Evolutionary conservation across 1,139 yeast genomes (phyloP), one percentile per base, ranked within the genome.

Genomic region (Lodderomyces parapsilosis): DNA sequence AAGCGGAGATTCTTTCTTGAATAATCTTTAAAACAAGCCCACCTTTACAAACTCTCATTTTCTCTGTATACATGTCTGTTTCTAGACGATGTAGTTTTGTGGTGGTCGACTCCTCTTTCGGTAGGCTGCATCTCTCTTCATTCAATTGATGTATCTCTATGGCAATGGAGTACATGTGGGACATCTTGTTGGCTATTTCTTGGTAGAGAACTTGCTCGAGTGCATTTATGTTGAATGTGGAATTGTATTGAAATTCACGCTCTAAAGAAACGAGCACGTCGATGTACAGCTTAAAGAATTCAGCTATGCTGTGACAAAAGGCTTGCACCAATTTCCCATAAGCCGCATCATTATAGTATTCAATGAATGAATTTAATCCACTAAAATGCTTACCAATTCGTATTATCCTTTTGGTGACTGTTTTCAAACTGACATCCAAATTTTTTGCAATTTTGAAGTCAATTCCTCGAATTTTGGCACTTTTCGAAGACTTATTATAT

Each of bases 241-340:
- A 51, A 51, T 80, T 76, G 28, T 58, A 58, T 33, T 69, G 65
- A 59, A 79, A 81, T 40, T 78, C 77, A 14, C 65, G 60, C 52
- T 86, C 94, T 18, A 86, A 59, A 8, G 68, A 64, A 6, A 78
- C 68, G 2, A 86, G 59, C 14, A 78, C 54, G 24, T 68, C 51
- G 51, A 81, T 83, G 48, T 77, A 80, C 20, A 56, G 55, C 25
- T 65, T 60, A 43, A 86, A 59, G 45, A 81, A 71, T 11, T 65
- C 62, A 30, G 81, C 62, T 3, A 90, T 68, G 38, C 80, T 79
- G 42, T 67, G 73, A 49, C 95, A 86, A 23, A 93, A 65, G 4
- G 86, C 76, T 53, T 91, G 96, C 41, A 86, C 74, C 1, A 87
- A 84, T 42, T 77, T 75, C 0, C 99, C 99, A 56, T 78, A 81